These are phyloP conservation scores for Malania oleifera DNA, from an alignment of 164 flowering plant species.

Conservation along the genomic window DNA sequence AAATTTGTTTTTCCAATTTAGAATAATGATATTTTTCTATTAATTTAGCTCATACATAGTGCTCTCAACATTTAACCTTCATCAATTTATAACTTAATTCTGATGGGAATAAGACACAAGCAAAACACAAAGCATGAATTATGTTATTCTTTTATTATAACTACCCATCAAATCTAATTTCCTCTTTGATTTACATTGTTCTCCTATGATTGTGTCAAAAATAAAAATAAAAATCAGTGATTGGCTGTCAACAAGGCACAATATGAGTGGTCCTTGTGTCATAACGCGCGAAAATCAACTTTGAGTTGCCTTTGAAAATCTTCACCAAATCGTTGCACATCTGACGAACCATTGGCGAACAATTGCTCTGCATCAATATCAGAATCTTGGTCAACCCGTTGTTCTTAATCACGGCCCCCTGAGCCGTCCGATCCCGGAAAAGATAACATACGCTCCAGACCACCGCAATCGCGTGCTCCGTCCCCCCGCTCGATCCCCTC, in stretches of 20 bases:
- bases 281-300: slow-evolving; percentile 22
- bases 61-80: too few relatives aligned
- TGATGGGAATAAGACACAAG: too few relatives aligned
- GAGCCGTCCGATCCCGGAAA: slow-evolving; percentile 17
- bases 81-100: too few relatives aligned
- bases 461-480: slow-evolving; percentile 33
- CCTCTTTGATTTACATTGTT: too few relatives aligned
- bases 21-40: too few relatives aligned
- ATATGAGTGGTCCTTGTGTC: slow-evolving; percentile 34
- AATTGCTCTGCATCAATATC: slow-evolving; percentile 38
- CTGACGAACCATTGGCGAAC: slow-evolving; percentile 18
- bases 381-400: slow-evolving; percentile 32
- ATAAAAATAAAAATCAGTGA: too few relatives aligned
- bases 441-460: slow-evolving; percentile 33
- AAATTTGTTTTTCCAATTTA: too few relatives aligned
- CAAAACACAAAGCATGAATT: too few relatives aligned
- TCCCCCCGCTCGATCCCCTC: slow-evolving; percentile 32
- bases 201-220: too few relatives aligned
- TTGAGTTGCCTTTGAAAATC: slow-evolving; percentile 15
- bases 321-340: slow-evolving; percentile 35
- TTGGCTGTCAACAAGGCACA: slow-evolving; percentile 34
- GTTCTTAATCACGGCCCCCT: slow-evolving; percentile 20
- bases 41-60: too few relatives aligned
- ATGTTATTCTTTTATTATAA: too few relatives aligned
- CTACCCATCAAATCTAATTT: too few relatives aligned